Percentiles rank a stretch among this genome's conserved stretches.
These are phyloP conservation scores for Paramecium octaurelia DNA, from an alignment of 73 alveolate species.

Conservation along the genomic window DNA sequence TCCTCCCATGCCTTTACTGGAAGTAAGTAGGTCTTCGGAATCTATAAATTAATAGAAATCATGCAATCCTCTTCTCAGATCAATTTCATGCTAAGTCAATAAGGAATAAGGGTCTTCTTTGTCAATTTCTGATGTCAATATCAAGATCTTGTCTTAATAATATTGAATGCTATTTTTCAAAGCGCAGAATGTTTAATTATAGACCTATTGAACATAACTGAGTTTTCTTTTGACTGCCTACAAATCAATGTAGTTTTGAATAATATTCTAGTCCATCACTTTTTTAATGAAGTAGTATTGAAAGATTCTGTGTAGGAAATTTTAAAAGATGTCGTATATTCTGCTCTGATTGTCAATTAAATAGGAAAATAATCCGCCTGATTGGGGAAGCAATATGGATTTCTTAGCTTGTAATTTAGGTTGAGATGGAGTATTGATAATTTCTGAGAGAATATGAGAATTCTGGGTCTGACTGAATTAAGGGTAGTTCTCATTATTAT, in stretches of 20 bases:
- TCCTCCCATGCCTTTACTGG: conserved; percentile 21
- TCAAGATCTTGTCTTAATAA: not conserved
- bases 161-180: not conserved
- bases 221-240: not conserved
- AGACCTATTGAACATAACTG: not conserved
- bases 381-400: not conserved
- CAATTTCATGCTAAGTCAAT: conserved; percentile 5
- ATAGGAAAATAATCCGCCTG: conserved; percentile 1
- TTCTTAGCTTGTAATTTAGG: not conserved
- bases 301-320: not conserved
- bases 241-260: not conserved
- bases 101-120: conserved; percentile 30
- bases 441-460: not conserved
- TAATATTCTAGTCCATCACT: not conserved
- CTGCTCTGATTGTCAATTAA: not conserved
- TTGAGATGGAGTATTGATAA: not conserved
- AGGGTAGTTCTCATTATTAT: not conserved
- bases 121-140: not conserved
- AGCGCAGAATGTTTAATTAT: conserved; percentile 1
- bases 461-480: not conserved
- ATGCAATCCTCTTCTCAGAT: conserved; percentile 16
- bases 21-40: not conserved
- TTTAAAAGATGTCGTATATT: conserved; percentile 9
- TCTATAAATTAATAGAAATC: conserved; percentile 5
- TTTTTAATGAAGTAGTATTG: not conserved